phyloP scores from a whole-genome alignment of 768 basidiomycete genomes.

The Xanthoconium stramineum region DNA sequence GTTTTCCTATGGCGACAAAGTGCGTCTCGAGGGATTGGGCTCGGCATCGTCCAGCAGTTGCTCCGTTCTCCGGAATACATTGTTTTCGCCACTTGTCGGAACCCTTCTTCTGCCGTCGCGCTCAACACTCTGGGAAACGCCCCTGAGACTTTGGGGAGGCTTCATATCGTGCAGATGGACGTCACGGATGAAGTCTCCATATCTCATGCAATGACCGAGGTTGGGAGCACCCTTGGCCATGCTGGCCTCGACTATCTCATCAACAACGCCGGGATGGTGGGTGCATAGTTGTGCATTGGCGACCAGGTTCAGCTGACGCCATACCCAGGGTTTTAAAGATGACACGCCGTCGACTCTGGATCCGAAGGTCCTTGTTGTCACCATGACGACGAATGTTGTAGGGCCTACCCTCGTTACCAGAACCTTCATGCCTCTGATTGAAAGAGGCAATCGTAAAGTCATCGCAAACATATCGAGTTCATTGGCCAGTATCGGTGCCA shows the following conservation, averaged over 20 bases:
- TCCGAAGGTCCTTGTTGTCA: slow-evolving; percentile 18
- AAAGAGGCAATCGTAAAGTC: slow-evolving; percentile 11
- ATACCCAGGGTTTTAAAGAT: slow-evolving; percentile 14
- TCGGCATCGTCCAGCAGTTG: slow-evolving; percentile 4
- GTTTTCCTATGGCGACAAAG: not conserved
- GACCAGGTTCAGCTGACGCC: not conserved
- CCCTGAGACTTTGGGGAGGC: not conserved
- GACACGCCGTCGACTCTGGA: slow-evolving; percentile 27
- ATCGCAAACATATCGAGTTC: slow-evolving; percentile 34
- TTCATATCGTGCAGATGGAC: slow-evolving; percentile 35
- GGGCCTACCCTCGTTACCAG: slow-evolving; percentile 35
- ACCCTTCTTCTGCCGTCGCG: not conserved
- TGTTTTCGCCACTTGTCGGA: slow-evolving; percentile 10
- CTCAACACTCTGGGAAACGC: not conserved
- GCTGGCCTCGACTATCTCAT: slow-evolving; percentile 37
- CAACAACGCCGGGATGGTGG: slow-evolving; percentile 38
- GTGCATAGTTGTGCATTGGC: slow-evolving; percentile 8
- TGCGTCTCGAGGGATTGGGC: slow-evolving; percentile 8
- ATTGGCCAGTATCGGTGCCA: slow-evolving; percentile 33
- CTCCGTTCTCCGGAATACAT: not conserved
- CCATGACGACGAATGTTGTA: slow-evolving; percentile 31
- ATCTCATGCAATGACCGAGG: slow-evolving; percentile 15
- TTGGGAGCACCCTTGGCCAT: slow-evolving; percentile 9
- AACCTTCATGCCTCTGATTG: slow-evolving; percentile 34
- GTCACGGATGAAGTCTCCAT: slow-evolving; percentile 30